Evolutionary conservation across 1,284 basidiomycete species (phyloP), one percentile per base, ranked within the genome.

Genomic region (Termitomyces sp.): DNA sequence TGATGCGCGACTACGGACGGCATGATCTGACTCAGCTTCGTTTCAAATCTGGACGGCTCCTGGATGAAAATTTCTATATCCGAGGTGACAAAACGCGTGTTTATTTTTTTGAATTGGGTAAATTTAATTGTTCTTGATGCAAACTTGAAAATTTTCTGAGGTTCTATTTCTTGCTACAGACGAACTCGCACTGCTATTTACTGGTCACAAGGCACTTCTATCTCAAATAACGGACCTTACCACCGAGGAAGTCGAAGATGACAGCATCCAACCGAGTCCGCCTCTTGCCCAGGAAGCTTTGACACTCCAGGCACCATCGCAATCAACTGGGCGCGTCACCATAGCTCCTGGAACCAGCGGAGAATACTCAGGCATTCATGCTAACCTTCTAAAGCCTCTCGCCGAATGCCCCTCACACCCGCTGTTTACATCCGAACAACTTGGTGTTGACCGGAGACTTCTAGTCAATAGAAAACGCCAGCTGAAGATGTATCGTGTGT

Each of bases 51-150:
- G 85, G 89, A 1, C 79, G 97, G 30, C 78, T 99, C 59, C 79
- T 99, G 13, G 89, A 92, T 39, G 93, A 96, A 50, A 95, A 96
- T 68, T 91, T 96, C 60, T 98, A 98, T 65, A 88, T 95, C 49
- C 82, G 96, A 46, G 96, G 96, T 1, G 96, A 99, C 70, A 96
- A 95, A 61, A 99, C 96, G 0, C 78, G 97, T 34, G 95, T 98
- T 0, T 98, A 97, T 70, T 98, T 97, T 69, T 98, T 98, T 64
- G 89, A 91, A 58, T 69, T 89, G 17, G 90, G 92, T 89, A 60
- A 3, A 41, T 2, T 30, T 52, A 24, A 21, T 5, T 53, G 17
- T 52, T n/a, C 46, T 10, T 52, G 8, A 3, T 44, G 24, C 24
- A 24, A 24, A 42, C 12, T 26, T 31, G 40, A 40, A 17, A 24